Evolutionary conservation across 495 filamentous ascomycete genomes (phyloP), one percentile per base, ranked within the genome.

Genomic region (Podospora anserina): DNA sequence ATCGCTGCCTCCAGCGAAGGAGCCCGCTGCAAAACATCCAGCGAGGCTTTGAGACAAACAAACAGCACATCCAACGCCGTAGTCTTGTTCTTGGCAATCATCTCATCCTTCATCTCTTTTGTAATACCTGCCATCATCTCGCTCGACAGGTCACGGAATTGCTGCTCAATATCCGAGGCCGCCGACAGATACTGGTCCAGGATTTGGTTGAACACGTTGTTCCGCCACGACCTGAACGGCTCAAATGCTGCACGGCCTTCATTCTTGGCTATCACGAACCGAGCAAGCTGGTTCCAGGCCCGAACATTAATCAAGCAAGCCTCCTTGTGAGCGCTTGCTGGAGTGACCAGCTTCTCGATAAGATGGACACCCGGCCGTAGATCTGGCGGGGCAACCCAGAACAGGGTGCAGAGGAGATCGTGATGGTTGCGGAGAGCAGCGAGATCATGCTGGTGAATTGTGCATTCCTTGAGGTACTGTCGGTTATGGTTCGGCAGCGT

Each of bases 391-490:
- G 93, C 90, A 13, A 86, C 90, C 88, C 89, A 97, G 78, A 92
- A 97, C 39, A 99, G 83, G 2, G 91, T 94, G 70, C 90, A 92
- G 2, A 99, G 86, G 59, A 99, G 85, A 75, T 98, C 93, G 73
- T 97, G 93, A 70, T 99, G 94, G 74, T 98, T 99, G 68, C 93
- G 86, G 49, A 98, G 80, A 0, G 93, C 90, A 26, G 92, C 89
- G n/a, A 98, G 82, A 67, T 97, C 91, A 64, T 88, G 87, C 70
- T 90, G 86, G 49, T 83, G 85, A 20, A 97, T 80, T 0, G 82
- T 80, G 68, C 93, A 85, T 71, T 97, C 93, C 75, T 94, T 97
- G 5, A 90, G 91, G 71, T 95, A 93, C 59, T 88, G 88, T 20
- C 93, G 88, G 59, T 92, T 89, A 74, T 97, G 93, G 69, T 97